Base-by-base conservation (phyloP, 2,329 filamentous ascomycete genomes). In the Elsinoe ampelina region DNA sequence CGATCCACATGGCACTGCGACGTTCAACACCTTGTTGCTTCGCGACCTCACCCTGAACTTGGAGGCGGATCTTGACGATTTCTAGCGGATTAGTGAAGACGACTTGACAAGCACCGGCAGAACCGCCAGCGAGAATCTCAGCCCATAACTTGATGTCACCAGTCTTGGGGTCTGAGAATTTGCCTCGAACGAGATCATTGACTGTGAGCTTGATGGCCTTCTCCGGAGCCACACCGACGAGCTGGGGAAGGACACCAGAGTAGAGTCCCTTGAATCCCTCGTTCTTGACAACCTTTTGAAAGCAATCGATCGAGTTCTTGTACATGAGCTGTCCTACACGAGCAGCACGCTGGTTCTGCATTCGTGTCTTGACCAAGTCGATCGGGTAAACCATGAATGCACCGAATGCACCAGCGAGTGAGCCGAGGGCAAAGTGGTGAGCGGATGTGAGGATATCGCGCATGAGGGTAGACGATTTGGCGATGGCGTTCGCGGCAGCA, bases 361-460 rank as follows among this genome's bases (percentile, higher is more conserved):
- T 87, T 60, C 93, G 85, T 1, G 93, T 98, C 81, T 98, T 98
- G 71, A 98, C 93, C 60, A 98, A 76, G 75, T 98, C 93, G 68
- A 98, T 97, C 20, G 93, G 93, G 71, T 98, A 98, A 55, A 98
- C 93, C 89, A 98, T 96, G 71, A 98, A 97, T 11, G 93, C 93
- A 70, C 93, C 93, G 69, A 98, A 98, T 8, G 93, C 93, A 73
- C 93, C 93, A 6, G 93, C 93, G 63, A 95, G 64, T 69, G 87
- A 90, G 59, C 93, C 93, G 5, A 98, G 82, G 2, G 77, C 83
- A 69, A 98, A 98, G 77, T 95, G 91, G 72, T 96, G 95, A 1
- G 78, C 81, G 1, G 91, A 95, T 68, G 91, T 87, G 12, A 88
- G 72, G 32, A 89, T 68, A 57, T 81, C 75, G 61, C 83, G 74